These are phyloP conservation scores for Mycena belliarum DNA, from an alignment of 768 basidiomycete genomes.

Conservation along the genomic window DNA sequence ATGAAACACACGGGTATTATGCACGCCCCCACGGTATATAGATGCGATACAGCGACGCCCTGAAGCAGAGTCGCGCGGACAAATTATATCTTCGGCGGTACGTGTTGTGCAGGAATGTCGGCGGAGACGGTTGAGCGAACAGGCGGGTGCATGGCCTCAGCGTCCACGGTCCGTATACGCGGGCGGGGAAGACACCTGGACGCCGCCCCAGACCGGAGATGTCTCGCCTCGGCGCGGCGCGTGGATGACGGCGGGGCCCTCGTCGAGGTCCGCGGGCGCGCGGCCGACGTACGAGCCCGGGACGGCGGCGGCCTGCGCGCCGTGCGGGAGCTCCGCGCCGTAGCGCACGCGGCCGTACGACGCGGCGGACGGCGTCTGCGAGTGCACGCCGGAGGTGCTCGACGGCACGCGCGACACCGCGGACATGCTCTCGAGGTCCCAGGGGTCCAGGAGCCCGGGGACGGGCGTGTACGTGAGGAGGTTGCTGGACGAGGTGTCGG, in stretches of 20 bases:
- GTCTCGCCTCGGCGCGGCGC: background rate
- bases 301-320: background rate
- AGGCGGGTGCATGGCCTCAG: too few species aligned
- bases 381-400: too few species aligned
- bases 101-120: too few species aligned
- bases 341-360: background rate
- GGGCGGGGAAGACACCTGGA: constrained; percentile 4
- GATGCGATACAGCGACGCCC: too few species aligned
- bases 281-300: constrained; percentile 1
- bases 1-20: too few species aligned
- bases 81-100: too few species aligned
- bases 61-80: too few species aligned
- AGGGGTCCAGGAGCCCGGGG: background rate
- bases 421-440: background rate
- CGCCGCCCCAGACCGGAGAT: background rate
- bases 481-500: background rate
- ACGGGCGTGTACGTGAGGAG: background rate
- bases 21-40: too few species aligned
- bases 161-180: background rate
- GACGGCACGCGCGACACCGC: background rate
- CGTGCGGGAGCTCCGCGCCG: background rate
- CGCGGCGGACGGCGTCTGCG: background rate
- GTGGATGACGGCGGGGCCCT: background rate
- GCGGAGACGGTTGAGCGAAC: too few species aligned
- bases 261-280: background rate